Conservation (phyloP, 192 early-diverging fungal species). For the Haplosporangium gracile region DNA sequence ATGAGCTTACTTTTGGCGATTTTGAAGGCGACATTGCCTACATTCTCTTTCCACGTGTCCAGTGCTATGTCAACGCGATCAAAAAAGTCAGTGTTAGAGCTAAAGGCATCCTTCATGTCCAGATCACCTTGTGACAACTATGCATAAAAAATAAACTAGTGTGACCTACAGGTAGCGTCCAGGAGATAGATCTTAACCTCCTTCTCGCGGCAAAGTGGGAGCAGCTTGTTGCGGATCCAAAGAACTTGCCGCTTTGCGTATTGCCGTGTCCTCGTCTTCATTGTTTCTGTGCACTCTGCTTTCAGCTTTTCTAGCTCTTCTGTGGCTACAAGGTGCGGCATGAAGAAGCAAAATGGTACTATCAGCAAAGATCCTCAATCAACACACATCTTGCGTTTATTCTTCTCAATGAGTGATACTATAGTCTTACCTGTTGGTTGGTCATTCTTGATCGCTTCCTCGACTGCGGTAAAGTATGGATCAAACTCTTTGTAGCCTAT, state of each 20-base stretch:
- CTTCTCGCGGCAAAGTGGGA: slow-evolving; percentile 59
- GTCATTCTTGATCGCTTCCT: slow-evolving; percentile 22
- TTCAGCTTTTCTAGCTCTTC: slow-evolving; percentile 59
- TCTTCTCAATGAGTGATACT: background rate
- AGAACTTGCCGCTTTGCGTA: slow-evolving; percentile 88
- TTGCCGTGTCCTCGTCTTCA: slow-evolving; percentile 90
- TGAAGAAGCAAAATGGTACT: background rate
- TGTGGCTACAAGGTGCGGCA: slow-evolving; percentile 14
- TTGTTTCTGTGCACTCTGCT: slow-evolving; percentile 73
- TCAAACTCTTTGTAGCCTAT: slow-evolving; percentile 93
- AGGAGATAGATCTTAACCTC: slow-evolving; percentile 70
- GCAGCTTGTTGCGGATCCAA: slow-evolving; percentile 87
- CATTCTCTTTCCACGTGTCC: slow-evolving; percentile 66
- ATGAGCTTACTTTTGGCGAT: slow-evolving; percentile 62
- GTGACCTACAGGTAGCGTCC: slow-evolving; percentile 73
- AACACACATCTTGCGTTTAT: background rate
- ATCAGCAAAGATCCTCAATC: background rate
- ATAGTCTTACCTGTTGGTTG: slow-evolving; percentile 31
- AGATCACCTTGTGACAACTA: no score
- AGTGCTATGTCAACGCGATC: slow-evolving; percentile 48
- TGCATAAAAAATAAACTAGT: no score
- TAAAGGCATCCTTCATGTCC: background rate
- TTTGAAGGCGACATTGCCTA: slow-evolving; percentile 64
- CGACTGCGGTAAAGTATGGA: slow-evolving; percentile 70
- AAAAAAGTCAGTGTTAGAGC: background rate